These are phyloP conservation scores for Yamadazyma akitaensis DNA, from an alignment of 805 yeast species.

Conservation along the genomic window DNA sequence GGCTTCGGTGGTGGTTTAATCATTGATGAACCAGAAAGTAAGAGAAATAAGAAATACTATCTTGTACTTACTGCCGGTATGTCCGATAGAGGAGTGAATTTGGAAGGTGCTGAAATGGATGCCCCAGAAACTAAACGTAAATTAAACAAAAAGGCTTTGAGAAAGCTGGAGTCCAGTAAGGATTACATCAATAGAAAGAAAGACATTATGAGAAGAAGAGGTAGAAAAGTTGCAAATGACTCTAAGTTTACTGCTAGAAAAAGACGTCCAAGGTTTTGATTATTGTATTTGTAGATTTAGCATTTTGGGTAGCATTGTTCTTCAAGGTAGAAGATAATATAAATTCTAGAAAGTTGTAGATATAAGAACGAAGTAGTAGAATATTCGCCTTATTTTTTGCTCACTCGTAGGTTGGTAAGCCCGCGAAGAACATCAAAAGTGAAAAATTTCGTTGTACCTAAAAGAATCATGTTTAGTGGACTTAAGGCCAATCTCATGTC, in stretches of 20 bases:
- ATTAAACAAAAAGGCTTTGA: conserved; percentile 45
- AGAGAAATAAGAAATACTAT: conserved; percentile 87
- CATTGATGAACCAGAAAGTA: conserved; percentile 89
- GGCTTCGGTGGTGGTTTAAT: conserved; percentile 97
- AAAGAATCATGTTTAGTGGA: conserved; percentile 1
- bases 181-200: conserved; percentile 88
- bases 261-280: conserved; percentile 42
- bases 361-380: too few relatives aligned
- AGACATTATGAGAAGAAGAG: conserved; percentile 87
- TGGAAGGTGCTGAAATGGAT: conserved; percentile 80
- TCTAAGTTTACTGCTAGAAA: conserved; percentile 87
- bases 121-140: conserved; percentile 45
- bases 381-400: not conserved
- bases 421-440: conserved; percentile 3
- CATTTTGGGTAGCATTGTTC: conserved; percentile 1
- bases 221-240: conserved; percentile 83
- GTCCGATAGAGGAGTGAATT: conserved; percentile 69
- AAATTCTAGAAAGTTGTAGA: not conserved
- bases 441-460: conserved; percentile 1
- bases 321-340: too few relatives aligned
- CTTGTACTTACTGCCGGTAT: conserved; percentile 85
- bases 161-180: conserved; percentile 67
- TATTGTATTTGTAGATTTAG: conserved; percentile 3
- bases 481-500: not conserved
- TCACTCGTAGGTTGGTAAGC: not conserved